These are phyloP conservation scores for Alternaria burnsii DNA, from an alignment of 2,329 filamentous ascomycete species.

Conservation along the genomic window DNA sequence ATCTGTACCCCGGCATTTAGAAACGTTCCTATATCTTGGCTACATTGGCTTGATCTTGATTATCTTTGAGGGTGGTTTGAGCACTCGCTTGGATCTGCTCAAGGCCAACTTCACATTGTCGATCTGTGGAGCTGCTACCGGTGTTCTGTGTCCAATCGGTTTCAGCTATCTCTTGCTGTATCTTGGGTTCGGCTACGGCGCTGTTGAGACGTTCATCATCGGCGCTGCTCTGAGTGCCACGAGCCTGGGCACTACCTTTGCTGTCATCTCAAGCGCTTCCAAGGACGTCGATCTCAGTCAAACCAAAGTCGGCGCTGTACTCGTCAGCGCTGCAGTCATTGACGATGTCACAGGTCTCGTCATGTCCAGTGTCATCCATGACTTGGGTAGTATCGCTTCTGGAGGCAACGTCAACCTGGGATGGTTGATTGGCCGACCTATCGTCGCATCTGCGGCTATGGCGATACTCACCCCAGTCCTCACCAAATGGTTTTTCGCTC, in stretches of 20 bases:
- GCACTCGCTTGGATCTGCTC: slow-evolving; percentile 57
- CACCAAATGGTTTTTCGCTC: slow-evolving; percentile 50
- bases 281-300: slow-evolving; percentile 53
- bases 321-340: slow-evolving; percentile 58
- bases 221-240: slow-evolving; percentile 40
- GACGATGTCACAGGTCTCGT: slow-evolving; percentile 59
- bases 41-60: slow-evolving; percentile 61
- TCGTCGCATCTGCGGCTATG: slow-evolving; percentile 36
- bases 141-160: slow-evolving; percentile 55
- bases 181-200: slow-evolving; percentile 54
- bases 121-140: slow-evolving; percentile 54
- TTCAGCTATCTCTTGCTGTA: slow-evolving; percentile 53
- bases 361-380: slow-evolving; percentile 48
- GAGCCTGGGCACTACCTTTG: slow-evolving; percentile 44
- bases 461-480: slow-evolving; percentile 33
- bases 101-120: slow-evolving; percentile 57
- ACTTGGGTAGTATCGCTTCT: slow-evolving; percentile 28
- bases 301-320: slow-evolving; percentile 55
- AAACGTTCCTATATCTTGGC: slow-evolving; percentile 55
- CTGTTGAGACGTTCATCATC: slow-evolving; percentile 41
- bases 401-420: slow-evolving; percentile 25
- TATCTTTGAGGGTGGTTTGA: slow-evolving; percentile 62
- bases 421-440: slow-evolving; percentile 39
- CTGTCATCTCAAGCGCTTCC: slow-evolving; percentile 45
- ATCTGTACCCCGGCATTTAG: slow-evolving; percentile 2